Evolutionary conservation across 176 grass and related monocot species (phyloP).

Genomic region (Echinochloa phyllopogon): DNA sequence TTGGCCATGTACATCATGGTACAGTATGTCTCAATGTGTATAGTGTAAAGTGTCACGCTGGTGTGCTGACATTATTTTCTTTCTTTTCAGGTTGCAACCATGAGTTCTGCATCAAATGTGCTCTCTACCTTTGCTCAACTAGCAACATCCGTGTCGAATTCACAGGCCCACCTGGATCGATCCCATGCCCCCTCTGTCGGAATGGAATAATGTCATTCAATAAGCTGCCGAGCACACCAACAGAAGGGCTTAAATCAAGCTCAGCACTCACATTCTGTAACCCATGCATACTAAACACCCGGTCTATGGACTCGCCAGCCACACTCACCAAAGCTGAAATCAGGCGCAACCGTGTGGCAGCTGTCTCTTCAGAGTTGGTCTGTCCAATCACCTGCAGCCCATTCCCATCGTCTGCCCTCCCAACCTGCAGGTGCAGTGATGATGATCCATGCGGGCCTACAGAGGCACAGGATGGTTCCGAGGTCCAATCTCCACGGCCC

Average conservation of each 20-base stretch:
- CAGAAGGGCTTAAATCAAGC: constrained; percentile 71
- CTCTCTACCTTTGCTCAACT: constrained; percentile 90
- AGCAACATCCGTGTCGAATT: constrained; percentile 68
- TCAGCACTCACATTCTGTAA: constrained; percentile 81
- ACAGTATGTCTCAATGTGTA: not conserved
- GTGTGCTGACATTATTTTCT: constrained; percentile 37
- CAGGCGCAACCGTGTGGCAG: constrained; percentile 69
- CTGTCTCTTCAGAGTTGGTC: constrained; percentile 81
- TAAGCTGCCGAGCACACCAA: constrained; percentile 57
- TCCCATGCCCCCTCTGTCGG: constrained; percentile 92
- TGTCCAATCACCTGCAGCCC: constrained; percentile 84
- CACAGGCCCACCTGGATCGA: constrained; percentile 75
- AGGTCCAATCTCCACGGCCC: constrained; percentile 53
- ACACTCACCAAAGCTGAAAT: constrained; percentile 71
- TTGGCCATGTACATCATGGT: constrained; percentile 6
- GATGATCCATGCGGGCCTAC: constrained; percentile 54
- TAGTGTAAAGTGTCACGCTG: constrained; percentile 8
- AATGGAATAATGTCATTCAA: constrained; percentile 83
- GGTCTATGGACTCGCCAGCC: constrained; percentile 59
- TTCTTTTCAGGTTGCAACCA: constrained; percentile 80
- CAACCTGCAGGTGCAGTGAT: constrained; percentile 66
- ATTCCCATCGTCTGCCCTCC: constrained; percentile 68
- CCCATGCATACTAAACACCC: constrained; percentile 77
- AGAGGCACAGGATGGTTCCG: constrained; percentile 55
- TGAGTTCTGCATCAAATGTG: constrained; percentile 93